phyloP scores from a whole-genome alignment of 352 stramenopile genomes.

The Phytophthora ohioensis region DNA sequence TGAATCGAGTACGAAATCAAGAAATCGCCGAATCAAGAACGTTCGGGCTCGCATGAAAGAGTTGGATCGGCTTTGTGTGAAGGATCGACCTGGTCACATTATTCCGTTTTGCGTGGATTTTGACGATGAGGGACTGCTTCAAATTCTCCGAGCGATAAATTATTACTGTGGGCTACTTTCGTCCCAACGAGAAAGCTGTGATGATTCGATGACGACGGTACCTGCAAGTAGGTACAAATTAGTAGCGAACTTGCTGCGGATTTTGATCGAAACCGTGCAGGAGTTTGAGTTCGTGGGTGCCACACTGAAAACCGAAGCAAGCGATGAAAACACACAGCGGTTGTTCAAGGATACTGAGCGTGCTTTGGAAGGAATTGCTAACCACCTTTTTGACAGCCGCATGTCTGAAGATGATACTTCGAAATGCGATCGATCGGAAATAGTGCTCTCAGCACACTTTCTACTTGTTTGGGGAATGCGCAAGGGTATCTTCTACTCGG shows the following conservation, averaged over 20 bases:
- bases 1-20: slow-evolving; percentile 43
- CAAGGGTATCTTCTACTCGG: slow-evolving; percentile 46
- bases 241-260: slow-evolving; percentile 38
- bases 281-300: slow-evolving; percentile 56
- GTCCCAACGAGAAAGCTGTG: not conserved
- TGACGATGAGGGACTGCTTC: slow-evolving; percentile 48
- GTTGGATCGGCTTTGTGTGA: slow-evolving; percentile 40
- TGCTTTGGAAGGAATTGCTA: slow-evolving; percentile 26
- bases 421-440: slow-evolving; percentile 26
- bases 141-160: slow-evolving; percentile 42
- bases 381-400: slow-evolving; percentile 21
- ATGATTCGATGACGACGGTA: not conserved
- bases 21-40: slow-evolving; percentile 67
- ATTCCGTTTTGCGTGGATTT: slow-evolving; percentile 78
- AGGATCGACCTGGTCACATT: slow-evolving; percentile 61
- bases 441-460: slow-evolving; percentile 45
- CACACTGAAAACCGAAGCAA: slow-evolving; percentile 22
- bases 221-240: slow-evolving; percentile 20
- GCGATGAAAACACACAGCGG: slow-evolving; percentile 29
- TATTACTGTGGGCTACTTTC: slow-evolving; percentile 32
- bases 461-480: slow-evolving; percentile 52
- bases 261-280: slow-evolving; percentile 43
- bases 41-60: slow-evolving; percentile 56
- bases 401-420: slow-evolving; percentile 3
- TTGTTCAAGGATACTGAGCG: slow-evolving; percentile 40